phyloP scores from a whole-genome alignment of 192 early-diverging fungal species.

The Rhizoclosmatium globosum region DNA sequence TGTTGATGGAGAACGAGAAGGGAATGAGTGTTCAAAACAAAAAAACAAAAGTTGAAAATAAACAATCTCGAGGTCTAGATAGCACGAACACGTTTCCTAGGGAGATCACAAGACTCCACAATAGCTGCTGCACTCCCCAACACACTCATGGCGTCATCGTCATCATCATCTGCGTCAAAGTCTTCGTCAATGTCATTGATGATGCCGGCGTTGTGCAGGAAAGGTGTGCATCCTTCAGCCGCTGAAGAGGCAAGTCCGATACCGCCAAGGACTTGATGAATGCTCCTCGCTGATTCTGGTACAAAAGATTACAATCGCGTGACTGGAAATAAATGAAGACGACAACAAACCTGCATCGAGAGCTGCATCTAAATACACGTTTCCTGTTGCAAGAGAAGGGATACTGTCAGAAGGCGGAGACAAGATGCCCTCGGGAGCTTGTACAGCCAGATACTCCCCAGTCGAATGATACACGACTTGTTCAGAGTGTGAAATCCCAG shows the following conservation, averaged over 20 bases:
- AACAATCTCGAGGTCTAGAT: background rate
- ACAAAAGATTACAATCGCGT: too few relatives aligned
- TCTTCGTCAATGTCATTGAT: background rate
- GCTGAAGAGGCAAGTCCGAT: too few relatives aligned
- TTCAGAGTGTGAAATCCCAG: too few relatives aligned
- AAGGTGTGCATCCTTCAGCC: too few relatives aligned
- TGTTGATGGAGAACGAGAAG: background rate
- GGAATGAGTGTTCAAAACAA: too few relatives aligned
- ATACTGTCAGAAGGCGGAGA: too few relatives aligned
- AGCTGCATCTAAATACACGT: background rate
- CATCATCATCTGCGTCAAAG: background rate
- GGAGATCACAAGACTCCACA: background rate
- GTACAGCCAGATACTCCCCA: too few relatives aligned
- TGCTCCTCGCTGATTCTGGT: too few relatives aligned
- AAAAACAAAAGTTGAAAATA: conserved; percentile 3
- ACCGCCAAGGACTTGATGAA: too few relatives aligned
- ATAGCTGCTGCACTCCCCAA: background rate
- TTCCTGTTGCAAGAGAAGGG: background rate
- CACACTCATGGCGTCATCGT: background rate
- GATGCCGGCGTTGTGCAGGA: too few relatives aligned
- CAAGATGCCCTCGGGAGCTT: too few relatives aligned
- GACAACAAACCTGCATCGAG: background rate
- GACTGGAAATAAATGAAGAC: background rate
- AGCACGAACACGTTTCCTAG: background rate
- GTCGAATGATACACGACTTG: too few relatives aligned